phyloP scores from a whole-genome alignment of 139 green algal genomes.

The Mesotaenium endlicherianum region DNA sequence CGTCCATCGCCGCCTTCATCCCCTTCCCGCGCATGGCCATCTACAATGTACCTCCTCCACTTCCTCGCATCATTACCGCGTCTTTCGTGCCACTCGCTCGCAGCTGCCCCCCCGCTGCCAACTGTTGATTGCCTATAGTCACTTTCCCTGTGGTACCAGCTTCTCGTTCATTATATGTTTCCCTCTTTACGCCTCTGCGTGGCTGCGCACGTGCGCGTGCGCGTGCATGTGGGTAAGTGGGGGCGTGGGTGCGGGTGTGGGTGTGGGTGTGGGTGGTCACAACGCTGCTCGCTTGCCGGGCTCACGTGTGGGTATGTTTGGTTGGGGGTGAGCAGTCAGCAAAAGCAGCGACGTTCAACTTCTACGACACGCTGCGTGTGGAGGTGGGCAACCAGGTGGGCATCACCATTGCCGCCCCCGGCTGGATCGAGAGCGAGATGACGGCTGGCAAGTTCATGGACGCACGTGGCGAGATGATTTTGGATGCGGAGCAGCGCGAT shows the following conservation, averaged over 20 bases:
- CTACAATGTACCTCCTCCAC: slow-evolving; percentile 46
- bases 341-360: slow-evolving; percentile 40
- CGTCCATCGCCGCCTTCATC: slow-evolving; percentile 40
- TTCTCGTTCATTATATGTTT: background rate
- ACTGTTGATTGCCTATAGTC: too few relatives aligned
- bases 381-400: slow-evolving; percentile 25
- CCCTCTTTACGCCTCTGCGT: background rate
- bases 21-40: slow-evolving; percentile 38
- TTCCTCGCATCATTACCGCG: background rate
- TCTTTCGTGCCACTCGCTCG: too few relatives aligned
- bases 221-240: background rate
- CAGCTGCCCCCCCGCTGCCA: too few relatives aligned
- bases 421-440: slow-evolving; percentile 36
- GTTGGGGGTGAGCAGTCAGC: slow-evolving; percentile 10
- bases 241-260: too few relatives aligned
- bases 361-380: slow-evolving; percentile 44
- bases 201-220: background rate
- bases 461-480: background rate
- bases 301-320: background rate
- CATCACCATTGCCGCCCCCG: slow-evolving; percentile 43
- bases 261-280: too few relatives aligned
- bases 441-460: slow-evolving; percentile 50
- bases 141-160: too few relatives aligned
- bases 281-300: too few relatives aligned
- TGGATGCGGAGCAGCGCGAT: slow-evolving; percentile 29